Base-by-base conservation (phyloP, 2,329 filamentous ascomycete species). In the Thyridium curvatum region DNA sequence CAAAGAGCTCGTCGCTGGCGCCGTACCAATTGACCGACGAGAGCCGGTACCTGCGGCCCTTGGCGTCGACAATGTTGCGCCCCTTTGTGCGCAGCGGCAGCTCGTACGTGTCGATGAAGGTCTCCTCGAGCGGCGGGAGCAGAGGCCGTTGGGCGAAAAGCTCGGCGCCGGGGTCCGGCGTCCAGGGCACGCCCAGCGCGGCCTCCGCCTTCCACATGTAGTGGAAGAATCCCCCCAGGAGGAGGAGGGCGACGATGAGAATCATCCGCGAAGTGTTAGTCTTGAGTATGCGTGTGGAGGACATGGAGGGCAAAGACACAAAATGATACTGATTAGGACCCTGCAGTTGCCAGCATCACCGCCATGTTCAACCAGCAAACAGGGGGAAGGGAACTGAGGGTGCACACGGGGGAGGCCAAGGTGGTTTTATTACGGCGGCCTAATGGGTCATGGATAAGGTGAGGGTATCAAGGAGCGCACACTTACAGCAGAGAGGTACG, bases 1-100 rank as follows among this genome's bases (percentile, higher is more conserved):
- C 70, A 49, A 80, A 83, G 39, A 77, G 65, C 60, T 82, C 72
- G 51, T 85, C 81, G 52, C 77, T 82, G 3, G 74, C 80, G 28
- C 82, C 81, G 53, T 85, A 85, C 81, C 81, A 85, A 60, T 85
- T 85, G 52, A 84, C 66, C 15, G 75, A 79, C 14, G 74, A 62
- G 8, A 86, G 65, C 61, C 79, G 81, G 58, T 79, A 77, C 21
- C 77, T 70, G 21, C 68, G 65, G 30, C 71, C 74, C 2, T 62
- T 52, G 8, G 66, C 59, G 58, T 84, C 80, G 38, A 84, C 67
- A 18, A 85, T 68, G 46, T 82, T 54, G 32, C 80, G 71, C 6
- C 81, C 80, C 18, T 60, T 57, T 2, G 81, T 79, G 37, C 67
- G 69, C 32, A 85, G 62, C 13, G 80, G 80, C 32, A 82, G 65